phyloP scores from a whole-genome alignment of 202 grass and related monocot genomes.

The Cymbopogon flexuosus region DNA sequence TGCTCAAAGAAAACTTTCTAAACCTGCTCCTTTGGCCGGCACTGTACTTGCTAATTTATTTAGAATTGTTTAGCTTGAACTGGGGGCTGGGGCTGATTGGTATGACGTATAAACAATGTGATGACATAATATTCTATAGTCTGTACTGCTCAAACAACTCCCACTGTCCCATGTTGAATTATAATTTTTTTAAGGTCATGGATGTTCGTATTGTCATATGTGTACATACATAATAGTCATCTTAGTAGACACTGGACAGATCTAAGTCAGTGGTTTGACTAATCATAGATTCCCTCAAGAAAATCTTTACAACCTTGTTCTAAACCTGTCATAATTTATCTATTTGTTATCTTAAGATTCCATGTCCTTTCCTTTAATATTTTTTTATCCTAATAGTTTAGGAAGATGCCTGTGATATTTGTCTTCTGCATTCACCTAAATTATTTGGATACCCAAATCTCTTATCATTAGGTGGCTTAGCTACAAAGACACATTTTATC shows the following conservation, averaged over 20 bases:
- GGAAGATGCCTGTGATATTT: neutral
- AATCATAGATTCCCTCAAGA: neutral
- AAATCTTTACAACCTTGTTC: neutral
- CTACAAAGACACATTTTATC: neutral
- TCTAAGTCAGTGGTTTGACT: neutral
- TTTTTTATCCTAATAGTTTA: neutral
- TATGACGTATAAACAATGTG: neutral
- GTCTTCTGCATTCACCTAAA: neutral
- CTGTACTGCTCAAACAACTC: neutral
- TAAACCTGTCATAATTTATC: slow-evolving; percentile 1
- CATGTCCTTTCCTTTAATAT: neutral
- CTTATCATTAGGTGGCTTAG: slow-evolving; percentile 7
- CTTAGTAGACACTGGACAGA: slow-evolving; percentile 6
- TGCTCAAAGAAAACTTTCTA: slow-evolving; percentile 11
- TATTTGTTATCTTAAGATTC: neutral
- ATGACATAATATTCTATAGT: neutral
- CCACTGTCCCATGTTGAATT: neutral
- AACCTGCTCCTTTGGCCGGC: neutral
- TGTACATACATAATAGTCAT: neutral
- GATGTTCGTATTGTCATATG: neutral
- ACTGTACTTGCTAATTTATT: neutral
- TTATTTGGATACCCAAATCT: neutral
- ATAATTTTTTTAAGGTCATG: neutral
- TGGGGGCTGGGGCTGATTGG: neutral
- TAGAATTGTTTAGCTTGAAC: neutral